Conservation (phyloP, 805 yeast genomes). For the Metschnikowia peoriensis region DNA sequence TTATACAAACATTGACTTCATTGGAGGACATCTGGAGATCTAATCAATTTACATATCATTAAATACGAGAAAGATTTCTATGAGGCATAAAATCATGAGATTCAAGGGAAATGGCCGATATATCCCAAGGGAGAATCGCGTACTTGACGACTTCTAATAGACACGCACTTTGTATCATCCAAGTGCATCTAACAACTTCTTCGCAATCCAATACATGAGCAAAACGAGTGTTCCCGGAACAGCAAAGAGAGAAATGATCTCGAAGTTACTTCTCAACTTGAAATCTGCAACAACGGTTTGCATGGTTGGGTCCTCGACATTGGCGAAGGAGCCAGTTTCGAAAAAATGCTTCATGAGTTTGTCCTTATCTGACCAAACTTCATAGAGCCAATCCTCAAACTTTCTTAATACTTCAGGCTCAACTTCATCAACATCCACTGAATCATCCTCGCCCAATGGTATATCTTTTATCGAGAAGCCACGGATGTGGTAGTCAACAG, state of each 20-base stretch:
- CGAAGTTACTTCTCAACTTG: slow-evolving; percentile 12
- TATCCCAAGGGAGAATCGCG: too few species aligned
- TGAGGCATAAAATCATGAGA: background rate
- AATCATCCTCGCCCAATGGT: slow-evolving; percentile 47
- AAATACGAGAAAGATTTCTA: background rate
- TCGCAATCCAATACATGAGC: slow-evolving; percentile 3
- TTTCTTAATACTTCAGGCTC: slow-evolving; percentile 38
- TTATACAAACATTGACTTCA: too few species aligned
- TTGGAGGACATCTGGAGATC: too few species aligned
- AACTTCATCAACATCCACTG: slow-evolving; percentile 44
- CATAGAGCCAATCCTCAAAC: slow-evolving; percentile 75
- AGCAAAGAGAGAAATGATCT: slow-evolving; percentile 12
- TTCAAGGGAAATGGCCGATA: background rate
- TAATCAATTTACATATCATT: background rate
- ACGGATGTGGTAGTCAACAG: slow-evolving; percentile 63
- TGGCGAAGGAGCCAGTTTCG: slow-evolving; percentile 50
- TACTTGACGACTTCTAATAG: too few species aligned
- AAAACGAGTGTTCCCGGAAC: slow-evolving; percentile 6
- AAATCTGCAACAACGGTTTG: slow-evolving; percentile 18
- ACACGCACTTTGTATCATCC: background rate
- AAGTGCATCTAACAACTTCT: background rate
- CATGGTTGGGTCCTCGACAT: slow-evolving; percentile 25
- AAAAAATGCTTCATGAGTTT: slow-evolving; percentile 60
- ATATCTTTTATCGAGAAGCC: slow-evolving; percentile 57
- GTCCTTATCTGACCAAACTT: slow-evolving; percentile 80